These are phyloP conservation scores for Santalum album DNA, from an alignment of 164 flowering plant species.

Conservation along the genomic window DNA sequence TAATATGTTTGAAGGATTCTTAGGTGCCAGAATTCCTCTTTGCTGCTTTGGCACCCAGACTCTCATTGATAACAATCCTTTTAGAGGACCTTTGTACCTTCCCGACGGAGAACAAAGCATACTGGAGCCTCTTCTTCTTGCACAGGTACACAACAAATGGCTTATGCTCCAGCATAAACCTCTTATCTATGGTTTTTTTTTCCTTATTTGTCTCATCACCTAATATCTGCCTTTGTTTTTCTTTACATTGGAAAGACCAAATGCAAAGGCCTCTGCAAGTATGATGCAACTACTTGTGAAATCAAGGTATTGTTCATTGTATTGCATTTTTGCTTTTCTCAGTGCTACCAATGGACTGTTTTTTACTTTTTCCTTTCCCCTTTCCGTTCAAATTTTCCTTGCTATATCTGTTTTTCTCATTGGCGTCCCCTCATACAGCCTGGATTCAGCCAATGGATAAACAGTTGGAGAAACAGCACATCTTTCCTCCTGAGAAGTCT, in stretches of 20 bases:
- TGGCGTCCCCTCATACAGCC: too few relatives aligned
- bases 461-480: too few relatives aligned
- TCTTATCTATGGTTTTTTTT: not conserved
- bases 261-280: constrained; percentile 21
- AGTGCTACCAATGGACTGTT: too few relatives aligned
- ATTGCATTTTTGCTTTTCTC: too few relatives aligned
- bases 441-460: too few relatives aligned
- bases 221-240: not conserved
- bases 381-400: too few relatives aligned
- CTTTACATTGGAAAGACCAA: constrained; percentile 30
- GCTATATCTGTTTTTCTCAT: too few relatives aligned
- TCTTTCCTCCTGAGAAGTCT: too few relatives aligned
- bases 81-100: constrained; percentile 8
- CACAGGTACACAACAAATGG: constrained; percentile 18
- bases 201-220: not conserved
- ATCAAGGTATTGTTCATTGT: constrained; percentile 31
- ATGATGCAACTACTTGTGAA: constrained; percentile 30
- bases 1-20: not conserved
- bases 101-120: constrained; percentile 20
- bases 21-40: constrained; percentile 20
- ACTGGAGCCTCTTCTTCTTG: constrained; percentile 28
- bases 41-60: constrained; percentile 18
- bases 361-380: too few relatives aligned
- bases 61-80: constrained; percentile 6
- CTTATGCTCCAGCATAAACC: not conserved